Percentiles rank a stretch among this genome's conserved stretches.
These are phyloP conservation scores for Aspergillus awamori DNA, from an alignment of 2,329 filamentous ascomycete species.

Conservation along the genomic window DNA sequence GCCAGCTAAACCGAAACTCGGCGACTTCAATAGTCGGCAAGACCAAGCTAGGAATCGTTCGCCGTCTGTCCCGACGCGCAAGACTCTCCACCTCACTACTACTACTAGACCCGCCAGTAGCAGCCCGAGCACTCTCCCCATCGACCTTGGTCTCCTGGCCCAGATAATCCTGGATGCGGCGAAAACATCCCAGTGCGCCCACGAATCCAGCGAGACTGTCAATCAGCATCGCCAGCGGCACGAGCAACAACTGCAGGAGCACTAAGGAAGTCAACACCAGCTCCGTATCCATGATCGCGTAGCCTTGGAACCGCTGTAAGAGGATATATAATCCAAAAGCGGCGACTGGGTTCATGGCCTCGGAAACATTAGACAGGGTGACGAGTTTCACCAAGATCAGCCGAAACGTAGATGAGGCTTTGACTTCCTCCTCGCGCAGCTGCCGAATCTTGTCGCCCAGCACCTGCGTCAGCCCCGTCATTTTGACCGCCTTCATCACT, in stretches of 20 bases:
- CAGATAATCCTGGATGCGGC: neutral
- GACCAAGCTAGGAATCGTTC: neutral
- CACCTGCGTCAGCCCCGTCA: slow-evolving; percentile 39
- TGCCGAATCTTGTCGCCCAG: slow-evolving; percentile 37
- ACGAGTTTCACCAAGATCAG: slow-evolving; percentile 28
- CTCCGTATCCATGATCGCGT: neutral
- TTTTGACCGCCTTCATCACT: slow-evolving; percentile 45
- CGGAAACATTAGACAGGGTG: neutral
- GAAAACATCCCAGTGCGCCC: neutral
- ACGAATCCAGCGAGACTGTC: neutral
- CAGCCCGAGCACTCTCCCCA: neutral
- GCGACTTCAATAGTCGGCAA: neutral
- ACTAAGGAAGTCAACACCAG: neutral
- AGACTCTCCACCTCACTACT: neutral
- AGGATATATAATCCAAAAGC: neutral
- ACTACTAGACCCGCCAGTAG: neutral
- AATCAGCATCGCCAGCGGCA: neutral
- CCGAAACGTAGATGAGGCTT: slow-evolving; percentile 18
- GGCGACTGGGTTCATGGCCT: neutral
- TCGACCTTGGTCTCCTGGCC: neutral
- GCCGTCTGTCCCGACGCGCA: neutral
- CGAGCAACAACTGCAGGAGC: neutral
- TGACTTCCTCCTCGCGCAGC: slow-evolving; percentile 41
- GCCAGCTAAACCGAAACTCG: neutral
- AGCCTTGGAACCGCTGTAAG: neutral